A percentile compares a stretch with the other conserved stretches of the same genome.
Evolutionary conservation across 306 rosid genomes (phyloP).

Genomic region (Glycyrrhiza uralensis): DNA sequence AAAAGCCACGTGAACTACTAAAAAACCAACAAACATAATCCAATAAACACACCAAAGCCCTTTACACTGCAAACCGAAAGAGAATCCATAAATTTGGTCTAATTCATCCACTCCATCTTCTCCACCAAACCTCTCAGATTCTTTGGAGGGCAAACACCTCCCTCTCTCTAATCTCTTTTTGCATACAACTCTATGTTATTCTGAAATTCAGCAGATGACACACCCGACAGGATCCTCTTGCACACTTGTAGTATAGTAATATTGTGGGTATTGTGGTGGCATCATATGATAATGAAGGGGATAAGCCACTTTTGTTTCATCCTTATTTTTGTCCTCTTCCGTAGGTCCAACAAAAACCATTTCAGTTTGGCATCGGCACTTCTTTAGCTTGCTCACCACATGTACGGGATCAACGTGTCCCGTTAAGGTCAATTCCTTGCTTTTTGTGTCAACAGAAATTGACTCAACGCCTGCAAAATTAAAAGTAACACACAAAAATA

Average conservation of each 20-base stretch:
- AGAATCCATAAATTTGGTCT: too few relatives aligned
- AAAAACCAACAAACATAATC: too few relatives aligned
- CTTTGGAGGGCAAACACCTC: too few relatives aligned
- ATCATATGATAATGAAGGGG: slow-evolving; percentile 5
- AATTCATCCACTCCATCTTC: too few relatives aligned
- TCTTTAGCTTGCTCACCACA: slow-evolving; percentile 47
- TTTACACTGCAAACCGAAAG: too few relatives aligned
- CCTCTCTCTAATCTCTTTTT: too few relatives aligned
- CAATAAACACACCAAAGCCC: too few relatives aligned
- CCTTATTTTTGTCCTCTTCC: slow-evolving; percentile 53
- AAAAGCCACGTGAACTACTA: too few relatives aligned
- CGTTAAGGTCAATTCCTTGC: slow-evolving; percentile 46
- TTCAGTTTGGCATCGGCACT: slow-evolving; percentile 25
- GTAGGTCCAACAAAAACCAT: slow-evolving; percentile 46
- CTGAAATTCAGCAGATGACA: slow-evolving; percentile 43
- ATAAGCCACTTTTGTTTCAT: neutral
- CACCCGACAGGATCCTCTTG: slow-evolving; percentile 49
- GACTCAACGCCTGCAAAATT: slow-evolving; percentile 43
- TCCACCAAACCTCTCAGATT: too few relatives aligned
- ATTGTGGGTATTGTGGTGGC: neutral
- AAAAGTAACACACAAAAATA: too few relatives aligned
- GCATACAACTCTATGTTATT: too few relatives aligned
- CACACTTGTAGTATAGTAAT: neutral
- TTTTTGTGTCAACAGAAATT: slow-evolving; percentile 47
- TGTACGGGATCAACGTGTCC: slow-evolving; percentile 52